These are phyloP conservation scores for Tolypocladium tropicale DNA, from an alignment of 2,329 filamentous ascomycete species.

Conservation along the genomic window DNA sequence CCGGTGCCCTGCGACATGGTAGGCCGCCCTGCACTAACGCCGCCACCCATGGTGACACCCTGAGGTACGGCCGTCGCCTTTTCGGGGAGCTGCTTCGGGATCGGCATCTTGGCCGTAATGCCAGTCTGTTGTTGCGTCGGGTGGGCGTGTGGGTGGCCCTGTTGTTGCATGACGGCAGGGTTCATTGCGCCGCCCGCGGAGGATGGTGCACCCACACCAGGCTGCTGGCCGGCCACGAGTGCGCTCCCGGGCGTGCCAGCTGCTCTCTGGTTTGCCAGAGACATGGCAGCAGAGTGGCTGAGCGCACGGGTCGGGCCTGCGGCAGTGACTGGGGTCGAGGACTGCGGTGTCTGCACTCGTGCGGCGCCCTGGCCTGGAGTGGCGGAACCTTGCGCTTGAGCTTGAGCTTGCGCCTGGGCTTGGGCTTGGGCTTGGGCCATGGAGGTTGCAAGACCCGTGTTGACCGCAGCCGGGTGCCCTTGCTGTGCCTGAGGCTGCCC, in stretches of 20 bases:
- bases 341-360: constrained; percentile 40
- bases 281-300: constrained; percentile 39
- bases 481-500: constrained; percentile 15
- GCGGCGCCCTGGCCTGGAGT: constrained; percentile 38
- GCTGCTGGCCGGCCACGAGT: constrained; percentile 18
- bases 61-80: constrained; percentile 59
- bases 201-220: constrained; percentile 18
- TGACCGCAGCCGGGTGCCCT: constrained; percentile 33
- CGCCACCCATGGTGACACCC: constrained; percentile 60
- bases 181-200: constrained; percentile 16
- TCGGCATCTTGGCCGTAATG: constrained; percentile 59
- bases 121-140: constrained; percentile 26
- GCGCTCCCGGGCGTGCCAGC: constrained; percentile 22
- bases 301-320: constrained; percentile 30
- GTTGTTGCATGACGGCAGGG: constrained; percentile 17
- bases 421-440: constrained; percentile 27
- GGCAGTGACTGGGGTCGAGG: constrained; percentile 26
- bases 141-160: constrained; percentile 10
- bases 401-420: constrained; percentile 20
- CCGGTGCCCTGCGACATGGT: constrained; percentile 72
- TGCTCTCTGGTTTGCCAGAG: constrained; percentile 33
- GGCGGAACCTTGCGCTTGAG: constrained; percentile 18
- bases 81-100: constrained; percentile 66
- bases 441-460: constrained; percentile 31
- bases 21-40: constrained; percentile 58